These are phyloP conservation scores for Lachnellula subtilissima DNA, from an alignment of 2,329 filamentous ascomycete species.

Conservation along the genomic window DNA sequence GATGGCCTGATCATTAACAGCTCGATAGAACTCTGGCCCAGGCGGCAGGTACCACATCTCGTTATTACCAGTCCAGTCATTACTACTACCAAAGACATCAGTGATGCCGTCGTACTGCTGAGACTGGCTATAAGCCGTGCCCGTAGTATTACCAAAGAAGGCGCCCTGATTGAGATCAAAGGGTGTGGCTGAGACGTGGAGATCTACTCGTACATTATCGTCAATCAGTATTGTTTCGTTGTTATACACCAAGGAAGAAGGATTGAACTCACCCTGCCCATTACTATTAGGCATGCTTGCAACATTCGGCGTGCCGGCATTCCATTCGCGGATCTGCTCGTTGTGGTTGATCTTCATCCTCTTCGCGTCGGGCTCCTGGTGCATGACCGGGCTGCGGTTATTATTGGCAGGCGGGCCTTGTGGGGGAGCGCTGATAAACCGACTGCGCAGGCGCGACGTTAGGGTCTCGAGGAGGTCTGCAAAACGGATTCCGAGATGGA, in stretches of 20 bases:
- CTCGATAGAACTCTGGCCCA: conserved; percentile 60
- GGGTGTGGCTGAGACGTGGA: conserved; percentile 54
- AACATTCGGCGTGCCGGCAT: conserved; percentile 24
- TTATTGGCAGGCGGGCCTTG: conserved; percentile 32
- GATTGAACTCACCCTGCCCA: conserved; percentile 18
- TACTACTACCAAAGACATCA: conserved; percentile 23
- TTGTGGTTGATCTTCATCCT: conserved; percentile 22
- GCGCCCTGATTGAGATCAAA: conserved; percentile 52
- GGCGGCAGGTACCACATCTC: conserved; percentile 66
- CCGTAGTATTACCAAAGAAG: conserved; percentile 46
- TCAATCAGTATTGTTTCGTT: not conserved
- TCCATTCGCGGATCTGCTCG: conserved; percentile 28
- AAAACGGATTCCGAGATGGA: conserved; percentile 79
- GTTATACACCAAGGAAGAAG: not conserved
- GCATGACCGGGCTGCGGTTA: conserved; percentile 26
- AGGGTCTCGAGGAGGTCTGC: conserved; percentile 77
- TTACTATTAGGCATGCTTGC: conserved; percentile 13
- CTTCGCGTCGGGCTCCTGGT: conserved; percentile 31
- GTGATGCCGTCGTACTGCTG: conserved; percentile 13
- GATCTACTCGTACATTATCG: conserved; percentile 16
- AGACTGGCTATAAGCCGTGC: conserved; percentile 30
- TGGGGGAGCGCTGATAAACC: conserved; percentile 62
- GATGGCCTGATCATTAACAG: conserved; percentile 56
- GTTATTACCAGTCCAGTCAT: conserved; percentile 24
- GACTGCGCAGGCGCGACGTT: conserved; percentile 66